Conservation (phyloP, 108 stramenopile genomes). For the Skeletonema menzelii region DNA sequence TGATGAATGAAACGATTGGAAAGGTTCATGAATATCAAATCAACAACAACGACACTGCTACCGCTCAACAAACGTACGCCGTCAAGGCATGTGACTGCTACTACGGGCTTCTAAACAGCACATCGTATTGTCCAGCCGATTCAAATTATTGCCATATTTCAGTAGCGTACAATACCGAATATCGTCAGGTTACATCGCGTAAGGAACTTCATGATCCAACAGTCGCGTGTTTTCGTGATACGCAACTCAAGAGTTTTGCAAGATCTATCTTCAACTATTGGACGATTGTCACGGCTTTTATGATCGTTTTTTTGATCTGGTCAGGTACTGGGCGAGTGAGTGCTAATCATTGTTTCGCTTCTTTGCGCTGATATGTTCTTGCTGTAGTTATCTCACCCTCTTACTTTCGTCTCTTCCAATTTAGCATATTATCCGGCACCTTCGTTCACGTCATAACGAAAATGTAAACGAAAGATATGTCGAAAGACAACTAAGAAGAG, state of each 20-base stretch:
- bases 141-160: not conserved
- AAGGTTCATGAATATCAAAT: not conserved
- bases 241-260: not conserved
- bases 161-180: not conserved
- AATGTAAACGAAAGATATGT: not conserved
- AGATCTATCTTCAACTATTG: conserved; percentile 2
- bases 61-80: not conserved
- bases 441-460: not conserved
- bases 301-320: not conserved
- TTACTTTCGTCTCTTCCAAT: too few relatives aligned
- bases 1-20: not conserved
- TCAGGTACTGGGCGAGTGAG: not conserved
- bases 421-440: not conserved
- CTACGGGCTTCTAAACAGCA: not conserved
- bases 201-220: not conserved
- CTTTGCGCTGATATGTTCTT: too few relatives aligned
- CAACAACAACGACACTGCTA: not conserved
- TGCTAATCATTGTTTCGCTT: too few relatives aligned
- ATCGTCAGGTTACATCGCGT: not conserved
- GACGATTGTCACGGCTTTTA: not conserved
- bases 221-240: not conserved
- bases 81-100: not conserved
- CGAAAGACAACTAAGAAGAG: not conserved
- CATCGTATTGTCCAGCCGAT: not conserved
- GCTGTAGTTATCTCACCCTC: too few relatives aligned